These are phyloP conservation scores for Macrocybe gigantea DNA, from an alignment of 768 basidiomycete species.

Conservation along the genomic window DNA sequence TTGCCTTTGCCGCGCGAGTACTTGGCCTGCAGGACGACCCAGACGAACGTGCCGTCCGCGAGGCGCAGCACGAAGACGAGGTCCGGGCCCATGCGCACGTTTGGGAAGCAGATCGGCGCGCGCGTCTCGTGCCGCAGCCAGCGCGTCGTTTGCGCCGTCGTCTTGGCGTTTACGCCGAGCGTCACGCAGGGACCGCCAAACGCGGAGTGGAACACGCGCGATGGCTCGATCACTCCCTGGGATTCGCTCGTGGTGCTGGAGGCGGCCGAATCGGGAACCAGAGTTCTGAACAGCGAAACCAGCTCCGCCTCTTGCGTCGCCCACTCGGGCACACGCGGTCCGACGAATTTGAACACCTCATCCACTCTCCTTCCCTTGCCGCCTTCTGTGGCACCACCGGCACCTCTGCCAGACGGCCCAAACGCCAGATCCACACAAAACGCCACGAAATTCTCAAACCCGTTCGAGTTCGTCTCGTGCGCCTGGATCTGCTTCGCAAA, in stretches of 20 bases:
- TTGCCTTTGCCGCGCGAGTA: slow-evolving; percentile 21
- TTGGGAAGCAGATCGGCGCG: slow-evolving; percentile 35
- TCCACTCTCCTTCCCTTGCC: slow-evolving; percentile 15
- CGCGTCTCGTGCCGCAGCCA: slow-evolving; percentile 29
- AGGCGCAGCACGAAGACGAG: slow-evolving; percentile 33
- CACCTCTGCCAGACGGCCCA: not conserved
- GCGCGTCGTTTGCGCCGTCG: slow-evolving; percentile 21
- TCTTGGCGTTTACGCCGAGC: slow-evolving; percentile 32
- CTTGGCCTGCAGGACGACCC: slow-evolving; percentile 40
- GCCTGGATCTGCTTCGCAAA: slow-evolving; percentile 29
- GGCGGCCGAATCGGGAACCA: no score
- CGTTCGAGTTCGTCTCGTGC: slow-evolving; percentile 29
- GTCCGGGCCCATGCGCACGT: slow-evolving; percentile 35
- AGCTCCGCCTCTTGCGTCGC: slow-evolving; percentile 29
- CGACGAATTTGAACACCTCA: slow-evolving; percentile 32
- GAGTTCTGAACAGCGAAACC: slow-evolving; percentile 24
- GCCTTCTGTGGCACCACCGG: slow-evolving; percentile 6
- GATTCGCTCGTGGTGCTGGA: not conserved
- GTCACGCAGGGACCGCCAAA: slow-evolving; percentile 29
- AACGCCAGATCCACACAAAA: slow-evolving; percentile 36
- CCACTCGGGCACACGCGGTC: slow-evolving; percentile 25
- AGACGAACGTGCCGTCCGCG: slow-evolving; percentile 26
- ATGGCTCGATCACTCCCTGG: slow-evolving; percentile 19
- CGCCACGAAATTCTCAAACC: slow-evolving; percentile 40
- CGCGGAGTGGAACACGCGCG: slow-evolving; percentile 19